A percentile compares a stretch with the other conserved stretches of the same genome.
Evolutionary conservation across 805 yeast species (phyloP).

Genomic region (Monosporozyma solicola): DNA sequence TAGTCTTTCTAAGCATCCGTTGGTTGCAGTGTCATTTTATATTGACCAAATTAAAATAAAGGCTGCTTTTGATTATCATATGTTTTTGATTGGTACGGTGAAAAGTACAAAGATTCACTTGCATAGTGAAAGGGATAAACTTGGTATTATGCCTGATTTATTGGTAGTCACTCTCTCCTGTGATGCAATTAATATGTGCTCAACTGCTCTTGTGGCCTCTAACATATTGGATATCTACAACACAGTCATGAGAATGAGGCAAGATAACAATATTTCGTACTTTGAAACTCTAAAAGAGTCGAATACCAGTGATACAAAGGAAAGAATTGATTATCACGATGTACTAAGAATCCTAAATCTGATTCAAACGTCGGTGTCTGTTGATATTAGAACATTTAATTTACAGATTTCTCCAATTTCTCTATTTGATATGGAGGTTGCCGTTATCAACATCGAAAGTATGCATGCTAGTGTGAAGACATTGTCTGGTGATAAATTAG

Average conservation of each 20-base stretch:
- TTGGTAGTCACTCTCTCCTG: slow-evolving; percentile 44
- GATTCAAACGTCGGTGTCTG: slow-evolving; percentile 60
- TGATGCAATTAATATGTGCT: slow-evolving; percentile 47
- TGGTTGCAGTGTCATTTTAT: slow-evolving; percentile 53
- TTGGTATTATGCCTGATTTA: slow-evolving; percentile 46
- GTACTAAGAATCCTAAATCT: slow-evolving; percentile 24
- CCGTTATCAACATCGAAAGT: slow-evolving; percentile 51
- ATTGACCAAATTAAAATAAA: slow-evolving; percentile 49
- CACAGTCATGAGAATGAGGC: slow-evolving; percentile 59
- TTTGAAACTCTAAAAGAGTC: slow-evolving; percentile 66
- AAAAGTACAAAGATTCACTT: slow-evolving; percentile 43
- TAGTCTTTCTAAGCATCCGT: slow-evolving; percentile 46
- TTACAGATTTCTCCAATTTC: slow-evolving; percentile 77
- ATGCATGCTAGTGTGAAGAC: slow-evolving; percentile 42
- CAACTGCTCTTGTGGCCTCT: slow-evolving; percentile 81
- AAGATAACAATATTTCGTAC: slow-evolving; percentile 65
- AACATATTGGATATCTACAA: slow-evolving; percentile 70
- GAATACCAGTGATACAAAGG: slow-evolving; percentile 21
- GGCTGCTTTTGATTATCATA: slow-evolving; percentile 75
- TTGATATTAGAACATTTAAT: slow-evolving; percentile 46
- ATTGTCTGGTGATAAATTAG: slow-evolving; percentile 29
- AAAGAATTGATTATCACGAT: slow-evolving; percentile 21
- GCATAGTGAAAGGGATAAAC: slow-evolving; percentile 54
- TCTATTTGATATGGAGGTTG: slow-evolving; percentile 65
- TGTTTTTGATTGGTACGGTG: slow-evolving; percentile 58